Evolutionary conservation across 225 moss, liverwort and hornwort species (phyloP).

Genomic region (Polytrichum commune): DNA sequence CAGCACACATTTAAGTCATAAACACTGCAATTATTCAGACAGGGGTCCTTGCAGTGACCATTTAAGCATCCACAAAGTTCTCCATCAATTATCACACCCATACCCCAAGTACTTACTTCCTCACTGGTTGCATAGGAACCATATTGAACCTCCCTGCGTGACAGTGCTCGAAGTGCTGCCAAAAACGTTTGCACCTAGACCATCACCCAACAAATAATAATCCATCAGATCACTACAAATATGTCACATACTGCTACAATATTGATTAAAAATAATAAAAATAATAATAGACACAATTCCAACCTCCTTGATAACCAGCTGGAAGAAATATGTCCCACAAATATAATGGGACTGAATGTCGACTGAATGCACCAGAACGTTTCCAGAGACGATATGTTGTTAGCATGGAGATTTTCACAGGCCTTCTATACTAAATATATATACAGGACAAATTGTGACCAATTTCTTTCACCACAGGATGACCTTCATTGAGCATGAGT

Average conservation of each 20-base stretch:
- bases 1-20: neutral
- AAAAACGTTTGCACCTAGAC: slow-evolving; percentile 81
- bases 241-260: neutral
- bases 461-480: no score
- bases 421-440: no score
- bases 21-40: neutral
- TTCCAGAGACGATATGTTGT: no score
- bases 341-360: no score
- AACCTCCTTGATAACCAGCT: no score
- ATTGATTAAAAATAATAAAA: neutral
- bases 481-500: no score
- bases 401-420: no score
- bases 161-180: slow-evolving; percentile 80
- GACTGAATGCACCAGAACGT: no score
- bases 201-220: slow-evolving; percentile 9
- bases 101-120: slow-evolving; percentile 50
- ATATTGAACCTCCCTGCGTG: slow-evolving; percentile 89
- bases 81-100: neutral
- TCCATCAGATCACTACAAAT: slow-evolving; percentile 12
- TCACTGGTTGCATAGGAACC: slow-evolving; percentile 92
- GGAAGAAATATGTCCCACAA: no score
- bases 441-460: no score
- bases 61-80: neutral
- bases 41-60: no score
- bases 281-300: neutral